Evolutionary conservation across 805 yeast genomes (phyloP), one percentile per base, ranked within the genome.

Genomic region (Candida sithepensis): DNA sequence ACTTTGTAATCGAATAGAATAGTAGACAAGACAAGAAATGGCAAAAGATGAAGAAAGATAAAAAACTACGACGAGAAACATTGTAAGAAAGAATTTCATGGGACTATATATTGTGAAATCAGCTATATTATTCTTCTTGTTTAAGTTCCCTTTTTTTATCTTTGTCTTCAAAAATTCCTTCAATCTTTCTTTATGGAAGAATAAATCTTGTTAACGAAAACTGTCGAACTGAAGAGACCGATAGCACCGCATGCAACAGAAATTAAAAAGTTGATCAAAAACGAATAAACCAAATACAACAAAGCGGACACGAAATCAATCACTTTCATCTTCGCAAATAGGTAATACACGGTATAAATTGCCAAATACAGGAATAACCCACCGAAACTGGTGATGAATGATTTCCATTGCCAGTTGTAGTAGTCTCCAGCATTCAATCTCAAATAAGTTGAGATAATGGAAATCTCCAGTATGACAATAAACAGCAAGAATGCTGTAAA

Each of bases 371-470:
- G 72, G 26, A 89, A 88, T 42, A 87, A 77, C 48, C 91, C 81
- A 3, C 80, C 70, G 1, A 81, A 71, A 4, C 95, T 88, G 24
- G 82, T 79, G 45, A 79, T 64, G 64, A 88, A 88, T 12, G 89
- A 72, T 54, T 83, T 74, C 96, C 96, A 88, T 61, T 87, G 88
- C 96, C 96, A 90, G 54, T 74, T 69, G 43, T 78, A 77, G 44
- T 79, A 81, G 59, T 78, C 66, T n/a, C 65, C 64, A 19, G 58
- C 49, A 44, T 61, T 72, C 57, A 88, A 71, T 39, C 84, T 74
- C 39, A 85, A 60, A 59, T 84, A 88, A 9, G 84, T 74, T 5
- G 85, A 81, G 39, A 88, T 79, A 21, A 88, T 74, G 8, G 91
- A 79, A 45, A 85, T 78, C 64, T 88, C 96, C 36, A 80, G 69